Evolutionary conservation across 2,329 filamentous ascomycete species (phyloP), one percentile per base, ranked within the genome.

Genomic region (Orbilia ellipsospora): DNA sequence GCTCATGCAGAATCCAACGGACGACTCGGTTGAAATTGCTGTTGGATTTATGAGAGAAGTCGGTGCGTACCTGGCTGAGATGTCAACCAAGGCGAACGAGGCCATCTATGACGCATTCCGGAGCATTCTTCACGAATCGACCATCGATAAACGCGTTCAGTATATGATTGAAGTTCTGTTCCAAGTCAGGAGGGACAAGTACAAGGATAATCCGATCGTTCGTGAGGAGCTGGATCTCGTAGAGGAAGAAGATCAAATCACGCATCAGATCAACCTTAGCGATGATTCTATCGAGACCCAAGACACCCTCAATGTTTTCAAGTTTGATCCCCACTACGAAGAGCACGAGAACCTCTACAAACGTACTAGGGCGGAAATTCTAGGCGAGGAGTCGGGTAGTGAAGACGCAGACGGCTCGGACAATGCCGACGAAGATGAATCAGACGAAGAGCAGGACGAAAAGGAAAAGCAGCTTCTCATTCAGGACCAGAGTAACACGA

Each of bases 101-200:
- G 92, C 91, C 23, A 93, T 99, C 6, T 99, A 96, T 81, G 95
- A 99, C 80, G 94, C 97, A 82, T 96, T 99, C 85, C 87, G 95
- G 79, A 94, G 91, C 79, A 97, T 98, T 77, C 85, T 99, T 7
- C 94, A 99, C 84, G 95, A 99, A 82, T 93, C 93, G 52, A 94
- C 95, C 81, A 97, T 99, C 82, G 94, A 98, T 81, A 97, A 97
- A 86, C 88, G 95, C 78, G 94, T 94, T n/a, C 95, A 99, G 83
- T 99, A 98, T 83, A 97, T 97, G 92, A 94, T 99, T 69, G 95
- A 99, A 82, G 95, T 98, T 4, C 84, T 99, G 51, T 99, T 99
- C 82, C 94, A 99, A 84, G 91, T 97, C 67, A 89, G 95, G 77
- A 97, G 97, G 83, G 94, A 98, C 83, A 91, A 91, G 80, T 99